A percentile compares a stretch with the other conserved stretches of the same genome.
Conservation (phyloP, 1,284 basidiomycete genomes). For the Trichosporon sp. region DNA sequence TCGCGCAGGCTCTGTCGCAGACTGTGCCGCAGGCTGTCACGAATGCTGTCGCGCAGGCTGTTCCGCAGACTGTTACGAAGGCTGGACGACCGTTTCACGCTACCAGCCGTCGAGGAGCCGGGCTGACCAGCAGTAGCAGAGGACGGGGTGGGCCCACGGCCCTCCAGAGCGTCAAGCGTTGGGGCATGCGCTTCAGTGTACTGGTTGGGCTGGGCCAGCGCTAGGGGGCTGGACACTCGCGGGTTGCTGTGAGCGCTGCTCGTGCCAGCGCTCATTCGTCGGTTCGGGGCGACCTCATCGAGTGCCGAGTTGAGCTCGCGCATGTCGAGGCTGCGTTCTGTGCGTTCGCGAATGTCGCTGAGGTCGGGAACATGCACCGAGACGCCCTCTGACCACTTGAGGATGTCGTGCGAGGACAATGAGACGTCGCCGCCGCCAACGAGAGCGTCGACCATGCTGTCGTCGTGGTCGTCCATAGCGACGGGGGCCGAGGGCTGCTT, state of each 20-base stretch:
- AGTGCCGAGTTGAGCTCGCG: conserved; percentile 3
- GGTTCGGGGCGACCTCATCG: neutral
- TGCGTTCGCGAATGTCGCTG: neutral
- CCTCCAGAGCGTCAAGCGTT: neutral
- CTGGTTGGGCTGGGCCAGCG: neutral
- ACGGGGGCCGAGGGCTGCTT: neutral
- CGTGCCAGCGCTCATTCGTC: neutral
- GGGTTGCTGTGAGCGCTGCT: neutral
- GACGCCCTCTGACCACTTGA: conserved; percentile 16
- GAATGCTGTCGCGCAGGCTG: neutral
- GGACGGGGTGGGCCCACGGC: neutral
- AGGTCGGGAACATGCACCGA: conserved; percentile 13
- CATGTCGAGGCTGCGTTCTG: conserved; percentile 16
- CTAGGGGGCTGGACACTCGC: neutral
- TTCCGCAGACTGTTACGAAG: neutral
- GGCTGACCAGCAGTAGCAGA: neutral
- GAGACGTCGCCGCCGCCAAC: conserved; percentile 14
- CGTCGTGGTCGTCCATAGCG: conserved; percentile 13
- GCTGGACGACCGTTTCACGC: neutral
- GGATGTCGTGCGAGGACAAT: conserved; percentile 15
- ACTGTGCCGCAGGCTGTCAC: neutral
- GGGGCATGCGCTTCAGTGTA: neutral
- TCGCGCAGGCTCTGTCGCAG: neutral
- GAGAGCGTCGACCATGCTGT: conserved; percentile 8
- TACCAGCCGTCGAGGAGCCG: neutral